Evolutionary conservation across 2,329 filamentous ascomycete genomes (phyloP).

Genomic region (Aureobasidium namibiae): DNA sequence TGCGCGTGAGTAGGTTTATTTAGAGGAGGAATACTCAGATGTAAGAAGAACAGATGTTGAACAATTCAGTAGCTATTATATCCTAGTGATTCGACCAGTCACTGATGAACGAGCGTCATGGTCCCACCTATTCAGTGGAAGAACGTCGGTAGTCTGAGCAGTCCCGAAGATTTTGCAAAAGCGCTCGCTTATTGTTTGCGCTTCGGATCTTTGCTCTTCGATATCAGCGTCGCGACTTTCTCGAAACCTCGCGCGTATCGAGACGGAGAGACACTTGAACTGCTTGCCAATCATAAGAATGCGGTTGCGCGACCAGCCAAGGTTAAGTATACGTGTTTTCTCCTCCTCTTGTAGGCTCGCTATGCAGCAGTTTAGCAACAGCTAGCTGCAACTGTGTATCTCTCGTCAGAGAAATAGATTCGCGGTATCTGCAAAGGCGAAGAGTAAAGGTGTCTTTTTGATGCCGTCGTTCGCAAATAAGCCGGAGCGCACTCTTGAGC

Average conservation of each 20-base stretch:
- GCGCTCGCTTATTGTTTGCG: background rate
- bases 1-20: background rate
- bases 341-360: background rate
- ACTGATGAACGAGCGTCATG: too few species aligned
- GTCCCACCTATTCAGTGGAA: too few species aligned
- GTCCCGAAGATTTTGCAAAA: background rate
- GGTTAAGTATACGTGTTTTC: background rate
- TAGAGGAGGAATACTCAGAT: too few species aligned
- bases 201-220: background rate
- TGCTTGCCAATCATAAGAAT: background rate
- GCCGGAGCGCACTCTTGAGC: slow-evolving; percentile 93
- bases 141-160: background rate
- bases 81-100: too few species aligned
- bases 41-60: background rate
- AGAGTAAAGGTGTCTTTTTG: slow-evolving; percentile 44
- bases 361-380: slow-evolving; percentile 10
- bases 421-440: slow-evolving; percentile 48
- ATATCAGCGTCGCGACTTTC: background rate
- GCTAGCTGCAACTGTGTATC: slow-evolving; percentile 24
- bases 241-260: background rate
- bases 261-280: background rate
- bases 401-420: slow-evolving; percentile 11
- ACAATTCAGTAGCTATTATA: background rate
- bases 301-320: background rate
- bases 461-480: slow-evolving; percentile 79